Evolutionary conservation across 1,284 basidiomycete genomes (phyloP).

Genomic region (Apiotrichum mycotoxinovorans): DNA sequence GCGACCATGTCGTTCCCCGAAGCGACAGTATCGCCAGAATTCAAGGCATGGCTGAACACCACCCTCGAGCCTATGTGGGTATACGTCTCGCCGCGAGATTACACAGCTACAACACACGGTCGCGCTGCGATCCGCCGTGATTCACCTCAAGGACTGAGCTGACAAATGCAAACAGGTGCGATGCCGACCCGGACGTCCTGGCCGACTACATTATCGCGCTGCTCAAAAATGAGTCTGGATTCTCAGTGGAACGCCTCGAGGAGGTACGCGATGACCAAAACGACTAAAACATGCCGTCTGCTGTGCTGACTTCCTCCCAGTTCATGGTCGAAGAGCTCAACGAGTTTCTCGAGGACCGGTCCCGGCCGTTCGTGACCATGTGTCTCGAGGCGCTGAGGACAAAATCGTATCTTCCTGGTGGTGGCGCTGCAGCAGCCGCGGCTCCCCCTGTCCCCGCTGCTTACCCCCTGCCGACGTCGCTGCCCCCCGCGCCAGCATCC

Average conservation of each 20-base stretch:
- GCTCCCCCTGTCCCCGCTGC: conserved; percentile 27
- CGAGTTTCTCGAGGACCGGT: conserved; percentile 89
- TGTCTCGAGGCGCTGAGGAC: conserved; percentile 76
- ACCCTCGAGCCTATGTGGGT: conserved; percentile 80
- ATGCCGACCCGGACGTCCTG: conserved; percentile 89
- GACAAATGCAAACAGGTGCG: conserved; percentile 62
- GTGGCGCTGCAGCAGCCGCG: conserved; percentile 21
- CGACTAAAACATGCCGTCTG: not conserved
- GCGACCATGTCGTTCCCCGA: conserved; percentile 37
- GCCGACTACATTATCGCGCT: conserved; percentile 94
- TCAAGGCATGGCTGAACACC: conserved; percentile 67
- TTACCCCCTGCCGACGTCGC: conserved; percentile 28
- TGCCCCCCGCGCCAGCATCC: conserved; percentile 22
- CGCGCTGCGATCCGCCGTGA: not conserved
- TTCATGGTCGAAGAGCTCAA: conserved; percentile 71
- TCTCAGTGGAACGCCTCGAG: conserved; percentile 61
- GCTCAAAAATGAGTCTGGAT: conserved; percentile 74
- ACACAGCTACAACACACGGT: too few species aligned
- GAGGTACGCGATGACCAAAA: conserved; percentile 62
- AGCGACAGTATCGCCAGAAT: conserved; percentile 34
- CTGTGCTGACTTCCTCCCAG: conserved; percentile 14
- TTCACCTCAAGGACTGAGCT: conserved; percentile 3
- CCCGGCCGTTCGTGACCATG: conserved; percentile 71
- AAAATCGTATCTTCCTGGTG: conserved; percentile 68
- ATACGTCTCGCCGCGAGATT: conserved; percentile 1